Evolutionary conservation across 108 stramenopile species (phyloP).

Genomic region (Nannochloropsis oceanica): DNA sequence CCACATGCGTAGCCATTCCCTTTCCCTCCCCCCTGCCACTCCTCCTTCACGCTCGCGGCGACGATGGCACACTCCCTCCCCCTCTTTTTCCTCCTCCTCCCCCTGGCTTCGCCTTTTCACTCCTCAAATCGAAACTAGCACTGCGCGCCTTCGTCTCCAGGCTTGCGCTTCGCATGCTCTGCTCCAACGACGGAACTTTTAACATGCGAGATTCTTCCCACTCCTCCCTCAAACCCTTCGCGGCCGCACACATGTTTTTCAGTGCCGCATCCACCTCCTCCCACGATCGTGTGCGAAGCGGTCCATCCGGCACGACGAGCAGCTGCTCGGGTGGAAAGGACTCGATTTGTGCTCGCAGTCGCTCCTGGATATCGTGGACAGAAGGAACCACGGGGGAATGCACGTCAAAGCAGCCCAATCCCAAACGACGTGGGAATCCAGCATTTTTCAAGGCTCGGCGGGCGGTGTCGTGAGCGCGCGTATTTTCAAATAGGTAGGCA

Average conservation of each 20-base stretch:
- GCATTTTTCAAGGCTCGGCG: slow-evolving; percentile 38
- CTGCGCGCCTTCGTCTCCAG: not conserved
- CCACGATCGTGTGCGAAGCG: slow-evolving; percentile 50
- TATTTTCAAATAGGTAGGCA: slow-evolving; percentile 56
- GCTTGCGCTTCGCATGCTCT: not conserved
- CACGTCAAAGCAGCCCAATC: slow-evolving; percentile 54
- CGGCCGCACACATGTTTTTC: not conserved
- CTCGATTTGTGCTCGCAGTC: slow-evolving; percentile 13
- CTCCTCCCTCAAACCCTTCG: not conserved
- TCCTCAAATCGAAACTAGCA: not conserved
- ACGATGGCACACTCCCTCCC: not conserved
- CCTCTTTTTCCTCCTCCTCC: not conserved
- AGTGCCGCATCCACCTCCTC: slow-evolving; percentile 33
- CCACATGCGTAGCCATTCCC: not conserved
- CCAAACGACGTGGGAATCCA: slow-evolving; percentile 46
- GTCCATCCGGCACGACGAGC: slow-evolving; percentile 52
- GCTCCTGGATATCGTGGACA: slow-evolving; percentile 25
- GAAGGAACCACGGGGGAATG: slow-evolving; percentile 54
- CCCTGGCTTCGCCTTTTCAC: not conserved
- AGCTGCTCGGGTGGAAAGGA: not conserved
- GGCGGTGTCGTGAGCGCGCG: slow-evolving; percentile 45
- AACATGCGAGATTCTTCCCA: not conserved
- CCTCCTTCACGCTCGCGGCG: not conserved
- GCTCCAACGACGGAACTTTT: not conserved
- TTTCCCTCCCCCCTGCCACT: not conserved